Evolutionary conservation across 2,329 filamentous ascomycete species (phyloP), one percentile per base, ranked within the genome.

Genomic region (Botrytis byssoidea): DNA sequence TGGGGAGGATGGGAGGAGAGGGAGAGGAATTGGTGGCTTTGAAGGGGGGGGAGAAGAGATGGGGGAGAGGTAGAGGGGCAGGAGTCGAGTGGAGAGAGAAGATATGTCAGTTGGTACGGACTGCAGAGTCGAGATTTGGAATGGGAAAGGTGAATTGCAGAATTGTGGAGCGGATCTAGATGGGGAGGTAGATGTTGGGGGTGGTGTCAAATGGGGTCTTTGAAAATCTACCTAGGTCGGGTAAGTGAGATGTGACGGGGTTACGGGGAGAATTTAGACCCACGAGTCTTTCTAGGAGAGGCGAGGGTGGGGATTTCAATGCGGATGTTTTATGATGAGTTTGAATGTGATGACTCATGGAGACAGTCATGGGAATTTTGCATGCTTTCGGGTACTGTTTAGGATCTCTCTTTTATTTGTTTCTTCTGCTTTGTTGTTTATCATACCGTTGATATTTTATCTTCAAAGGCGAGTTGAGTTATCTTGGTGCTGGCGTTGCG

Each of bases 41-140:
- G 16, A 4, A 8, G 5, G 3, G n/a, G 0, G 0, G 29, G 6
- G 5, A 4, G 4, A 44, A 29, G n/a, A 20, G n/a, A 4, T 16
- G 10, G 18, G 40, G n/a, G 16, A 65, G 9, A 12, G 9, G 4
- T 1, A 8, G n/a, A 10, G 40, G 9, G 3, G 8, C 1, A 18
- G 29, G 3, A 29, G 5, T 29, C 12, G 1, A n/a, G 48, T 16
- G 10, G 14, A 6, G 25, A 55, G 48, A 16, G 12, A n/a, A n/a
- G 25, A n/a, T 5, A 55, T 55, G 48, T n/a, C 7, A 6, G 4
- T 6, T 55, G 25, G 0, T 55, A 29, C 1, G 25, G 14, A 55
- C 0, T 6, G 48, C 0, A n/a, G 12, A n/a, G 5, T 55, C 25
- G 10, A 12, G 48, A 55, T 6, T 55, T 16, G 10, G 4, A 51